A percentile compares a stretch with the other conserved stretches of the same genome.
Evolutionary conservation across 1,139 yeast genomes (phyloP).

Genomic region (Pichia inconspicua): DNA sequence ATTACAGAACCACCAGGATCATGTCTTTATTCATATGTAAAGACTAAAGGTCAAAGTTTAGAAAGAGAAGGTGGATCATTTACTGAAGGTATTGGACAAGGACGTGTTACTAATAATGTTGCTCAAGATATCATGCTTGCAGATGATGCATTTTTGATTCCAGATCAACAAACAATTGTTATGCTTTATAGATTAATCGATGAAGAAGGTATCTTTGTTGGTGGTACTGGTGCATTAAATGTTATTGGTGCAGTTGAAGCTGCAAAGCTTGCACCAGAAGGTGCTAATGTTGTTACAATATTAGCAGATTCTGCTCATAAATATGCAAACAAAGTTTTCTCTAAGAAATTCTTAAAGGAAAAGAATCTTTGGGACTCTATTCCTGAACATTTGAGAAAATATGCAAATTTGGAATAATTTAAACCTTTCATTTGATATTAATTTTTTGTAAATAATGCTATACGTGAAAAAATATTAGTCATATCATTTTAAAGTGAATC

Average conservation of each 20-base stretch:
- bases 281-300: slow-evolving; percentile 74
- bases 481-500: slow-evolving; percentile 54
- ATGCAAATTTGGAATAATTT: slow-evolving; percentile 36
- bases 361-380: slow-evolving; percentile 59
- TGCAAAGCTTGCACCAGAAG: slow-evolving; percentile 56
- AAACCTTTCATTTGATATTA: not conserved
- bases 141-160: slow-evolving; percentile 67
- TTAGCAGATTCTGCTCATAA: slow-evolving; percentile 86
- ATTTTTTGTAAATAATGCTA: not conserved
- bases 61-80: slow-evolving; percentile 72
- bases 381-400: slow-evolving; percentile 65
- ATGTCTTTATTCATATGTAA: slow-evolving; percentile 70
- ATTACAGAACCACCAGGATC: slow-evolving; percentile 95
- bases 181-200: slow-evolving; percentile 79
- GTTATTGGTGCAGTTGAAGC: slow-evolving; percentile 63
- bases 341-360: slow-evolving; percentile 64
- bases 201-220: slow-evolving; percentile 86
- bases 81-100: slow-evolving; percentile 95
- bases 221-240: slow-evolving; percentile 74
- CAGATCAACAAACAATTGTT: slow-evolving; percentile 64
- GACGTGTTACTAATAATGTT: slow-evolving; percentile 79
- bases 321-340: slow-evolving; percentile 73
- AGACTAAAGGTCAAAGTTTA: slow-evolving; percentile 30
- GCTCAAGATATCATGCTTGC: slow-evolving; percentile 59
- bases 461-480: not conserved